Conservation (phyloP, 177 flowering plant genomes). For the Vitis hybrid region DNA sequence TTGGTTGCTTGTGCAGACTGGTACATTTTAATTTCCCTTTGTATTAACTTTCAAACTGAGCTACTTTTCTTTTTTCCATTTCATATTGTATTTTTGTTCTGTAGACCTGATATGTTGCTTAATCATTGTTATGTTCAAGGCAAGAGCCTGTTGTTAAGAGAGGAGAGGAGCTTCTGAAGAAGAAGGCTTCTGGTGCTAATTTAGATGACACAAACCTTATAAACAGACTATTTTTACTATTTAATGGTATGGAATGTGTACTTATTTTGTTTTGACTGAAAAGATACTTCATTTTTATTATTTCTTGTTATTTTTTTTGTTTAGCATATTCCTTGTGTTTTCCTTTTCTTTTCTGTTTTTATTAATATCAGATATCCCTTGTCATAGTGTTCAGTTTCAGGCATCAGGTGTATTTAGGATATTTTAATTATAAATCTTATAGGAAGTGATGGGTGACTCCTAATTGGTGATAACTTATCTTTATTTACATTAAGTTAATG, state of each 20-base stretch:
- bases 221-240: constrained; percentile 61
- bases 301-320: background rate
- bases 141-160: constrained; percentile 80
- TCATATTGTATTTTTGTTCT: background rate
- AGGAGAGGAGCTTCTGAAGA: constrained; percentile 90
- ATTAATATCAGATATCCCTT: background rate
- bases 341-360: no score
- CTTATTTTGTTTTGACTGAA: background rate
- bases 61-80: constrained; percentile 4
- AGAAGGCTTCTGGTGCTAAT: constrained; percentile 67
- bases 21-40: constrained; percentile 31
- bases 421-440: background rate
- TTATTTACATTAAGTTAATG: background rate
- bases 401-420: background rate
- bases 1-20: constrained; percentile 76
- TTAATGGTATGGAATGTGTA: constrained; percentile 65
- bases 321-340: background rate
- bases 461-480: background rate
- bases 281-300: background rate
- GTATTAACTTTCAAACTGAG: background rate
- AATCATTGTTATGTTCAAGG: constrained; percentile 40
- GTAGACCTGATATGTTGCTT: constrained; percentile 18
- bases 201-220: constrained; percentile 74
- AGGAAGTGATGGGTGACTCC: background rate
- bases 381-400: background rate